Conservation (phyloP, 306 rosid genomes). For the Vicia villosa region DNA sequence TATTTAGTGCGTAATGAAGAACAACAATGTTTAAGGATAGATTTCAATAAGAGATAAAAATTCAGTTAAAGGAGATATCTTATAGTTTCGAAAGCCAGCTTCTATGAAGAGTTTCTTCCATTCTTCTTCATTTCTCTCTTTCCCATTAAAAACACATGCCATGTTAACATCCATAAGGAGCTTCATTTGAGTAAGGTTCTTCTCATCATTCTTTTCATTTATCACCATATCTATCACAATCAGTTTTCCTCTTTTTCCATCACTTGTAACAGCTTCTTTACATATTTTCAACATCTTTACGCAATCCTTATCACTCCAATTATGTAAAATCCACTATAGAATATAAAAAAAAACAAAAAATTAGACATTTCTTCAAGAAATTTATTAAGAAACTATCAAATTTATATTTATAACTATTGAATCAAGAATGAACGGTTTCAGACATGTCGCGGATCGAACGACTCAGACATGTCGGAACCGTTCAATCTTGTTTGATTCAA, state of each 20-base stretch:
- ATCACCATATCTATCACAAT: constrained; percentile 50
- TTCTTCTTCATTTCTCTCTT: constrained; percentile 40
- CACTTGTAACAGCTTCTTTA: constrained; percentile 38
- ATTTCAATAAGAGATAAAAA: constrained; percentile 54
- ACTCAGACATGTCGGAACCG: too few species aligned
- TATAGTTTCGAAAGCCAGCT: constrained; percentile 49
- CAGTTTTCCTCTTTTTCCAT: constrained; percentile 40
- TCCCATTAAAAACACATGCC: constrained; percentile 44
- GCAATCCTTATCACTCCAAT: constrained; percentile 45
- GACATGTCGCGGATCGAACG: too few species aligned
- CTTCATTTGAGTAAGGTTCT: constrained; percentile 32
- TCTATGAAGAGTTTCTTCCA: constrained; percentile 47
- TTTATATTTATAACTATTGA: too few species aligned
- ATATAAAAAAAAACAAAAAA: background rate
- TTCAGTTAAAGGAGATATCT: constrained; percentile 42
- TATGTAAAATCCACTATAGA: constrained; percentile 30
- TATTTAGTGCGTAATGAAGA: too few species aligned
- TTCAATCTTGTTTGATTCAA: too few species aligned
- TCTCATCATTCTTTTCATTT: constrained; percentile 27
- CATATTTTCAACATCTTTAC: constrained; percentile 40
- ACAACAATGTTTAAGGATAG: constrained; percentile 38
- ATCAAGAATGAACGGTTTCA: too few species aligned
- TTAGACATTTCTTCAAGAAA: background rate
- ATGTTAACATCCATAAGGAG: constrained; percentile 41
- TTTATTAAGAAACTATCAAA: background rate